Percentiles rank a stretch among this genome's conserved stretches.
Evolutionary conservation across 2,329 filamentous ascomycete genomes (phyloP).

Genomic region (Aspergillus persii): DNA sequence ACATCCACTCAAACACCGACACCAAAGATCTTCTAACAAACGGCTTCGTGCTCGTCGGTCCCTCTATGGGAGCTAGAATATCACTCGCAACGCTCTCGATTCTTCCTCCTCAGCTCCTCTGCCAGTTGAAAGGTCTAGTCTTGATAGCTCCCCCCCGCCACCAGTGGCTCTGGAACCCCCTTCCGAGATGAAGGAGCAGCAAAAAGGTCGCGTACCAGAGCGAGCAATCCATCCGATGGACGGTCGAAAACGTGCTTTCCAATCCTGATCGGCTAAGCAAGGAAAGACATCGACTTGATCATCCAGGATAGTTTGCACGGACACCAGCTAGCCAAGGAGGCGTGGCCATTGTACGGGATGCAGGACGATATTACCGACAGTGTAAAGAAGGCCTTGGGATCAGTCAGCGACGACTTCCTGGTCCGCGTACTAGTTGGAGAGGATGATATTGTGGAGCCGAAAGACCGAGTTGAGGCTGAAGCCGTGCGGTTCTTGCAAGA

Average conservation of each 20-base stretch:
- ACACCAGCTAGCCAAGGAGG: slow-evolving; percentile 28
- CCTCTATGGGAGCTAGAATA: slow-evolving; percentile 45
- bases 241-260: slow-evolving; percentile 33
- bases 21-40: slow-evolving; percentile 22
- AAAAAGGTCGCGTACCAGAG: slow-evolving; percentile 33
- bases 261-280: slow-evolving; percentile 9
- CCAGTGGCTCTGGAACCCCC: slow-evolving; percentile 32
- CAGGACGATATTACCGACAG: slow-evolving; percentile 29
- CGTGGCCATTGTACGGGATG: slow-evolving; percentile 38
- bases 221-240: slow-evolving; percentile 29
- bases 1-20: slow-evolving; percentile 14
- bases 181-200: slow-evolving; percentile 33
- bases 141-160: slow-evolving; percentile 38
- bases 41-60: slow-evolving; percentile 34
- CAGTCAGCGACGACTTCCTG: slow-evolving; percentile 8
- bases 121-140: slow-evolving; percentile 28
- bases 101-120: slow-evolving; percentile 4
- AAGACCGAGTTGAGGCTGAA: slow-evolving; percentile 27
- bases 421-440: slow-evolving; percentile 31
- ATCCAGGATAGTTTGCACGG: slow-evolving; percentile 32
- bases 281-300: slow-evolving; percentile 17
- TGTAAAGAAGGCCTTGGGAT: slow-evolving; percentile 12
- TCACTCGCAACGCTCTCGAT: slow-evolving; percentile 20
- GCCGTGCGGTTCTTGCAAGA: slow-evolving; percentile 18
- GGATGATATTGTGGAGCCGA: slow-evolving; percentile 33